These are phyloP conservation scores for Casaregolazyma lundiana DNA, from an alignment of 1,139 yeast species.

Conservation along the genomic window DNA sequence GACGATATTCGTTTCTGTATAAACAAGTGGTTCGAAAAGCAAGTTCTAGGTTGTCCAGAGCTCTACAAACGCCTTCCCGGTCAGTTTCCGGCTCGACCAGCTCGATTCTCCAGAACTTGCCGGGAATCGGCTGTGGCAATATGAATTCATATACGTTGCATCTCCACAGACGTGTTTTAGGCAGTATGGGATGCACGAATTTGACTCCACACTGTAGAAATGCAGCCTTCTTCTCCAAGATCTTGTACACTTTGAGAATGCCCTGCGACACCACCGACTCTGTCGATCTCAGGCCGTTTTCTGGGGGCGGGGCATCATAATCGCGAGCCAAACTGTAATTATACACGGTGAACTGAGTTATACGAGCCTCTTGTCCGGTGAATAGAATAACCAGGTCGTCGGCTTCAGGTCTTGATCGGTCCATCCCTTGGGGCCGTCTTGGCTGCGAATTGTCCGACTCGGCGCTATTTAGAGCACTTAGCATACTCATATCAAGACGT, in stretches of 20 bases:
- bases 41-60: slow-evolving; percentile 17
- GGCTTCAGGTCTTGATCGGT: background rate
- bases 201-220: slow-evolving; percentile 53
- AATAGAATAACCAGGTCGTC: slow-evolving; percentile 24
- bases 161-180: slow-evolving; percentile 54
- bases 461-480: background rate
- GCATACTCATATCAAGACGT: background rate
- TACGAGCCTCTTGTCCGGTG: slow-evolving; percentile 19
- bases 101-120: slow-evolving; percentile 64
- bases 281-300: slow-evolving; percentile 13
- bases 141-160: slow-evolving; percentile 51
- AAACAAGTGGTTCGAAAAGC: slow-evolving; percentile 21
- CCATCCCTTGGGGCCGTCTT: background rate
- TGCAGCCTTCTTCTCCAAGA: slow-evolving; percentile 59
- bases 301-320: slow-evolving; percentile 20
- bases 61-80: slow-evolving; percentile 10
- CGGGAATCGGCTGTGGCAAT: slow-evolving; percentile 64
- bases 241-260: slow-evolving; percentile 56
- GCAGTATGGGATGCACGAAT: slow-evolving; percentile 62
- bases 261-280: slow-evolving; percentile 39
- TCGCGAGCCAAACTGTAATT: slow-evolving; percentile 13
- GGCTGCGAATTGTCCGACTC: background rate
- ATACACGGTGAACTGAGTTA: slow-evolving; percentile 23
- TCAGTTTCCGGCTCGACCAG: slow-evolving; percentile 25
- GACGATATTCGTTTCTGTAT: slow-evolving; percentile 16